Conservation (phyloP, 2,329 filamentous ascomycete genomes). For the Colletotrichum orchidophilum region DNA sequence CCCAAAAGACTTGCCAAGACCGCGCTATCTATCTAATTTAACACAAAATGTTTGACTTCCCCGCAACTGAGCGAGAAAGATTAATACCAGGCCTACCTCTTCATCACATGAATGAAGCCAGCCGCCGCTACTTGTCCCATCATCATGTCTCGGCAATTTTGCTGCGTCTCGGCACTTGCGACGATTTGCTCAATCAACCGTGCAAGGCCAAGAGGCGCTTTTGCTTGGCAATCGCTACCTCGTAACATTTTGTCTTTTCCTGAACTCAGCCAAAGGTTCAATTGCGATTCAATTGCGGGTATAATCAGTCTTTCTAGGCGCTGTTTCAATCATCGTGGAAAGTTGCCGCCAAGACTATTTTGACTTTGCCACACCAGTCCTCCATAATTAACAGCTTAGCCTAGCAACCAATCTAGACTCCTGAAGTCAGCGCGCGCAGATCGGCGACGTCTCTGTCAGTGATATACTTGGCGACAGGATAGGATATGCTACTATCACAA, state of each 20-base stretch:
- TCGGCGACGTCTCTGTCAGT: neutral
- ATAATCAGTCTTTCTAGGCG: neutral
- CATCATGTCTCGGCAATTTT: conserved; percentile 15
- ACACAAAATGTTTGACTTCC: conserved; percentile 16
- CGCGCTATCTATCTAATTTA: conserved; percentile 17
- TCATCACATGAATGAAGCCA: conserved; percentile 11
- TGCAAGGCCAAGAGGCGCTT: neutral
- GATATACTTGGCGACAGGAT: neutral
- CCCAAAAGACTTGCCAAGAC: conserved; percentile 14
- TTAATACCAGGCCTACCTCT: neutral
- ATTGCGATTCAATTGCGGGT: neutral
- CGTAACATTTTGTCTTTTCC: neutral
- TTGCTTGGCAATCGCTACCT: neutral
- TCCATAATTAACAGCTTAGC: neutral
- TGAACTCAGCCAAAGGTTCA: neutral
- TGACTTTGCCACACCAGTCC: neutral
- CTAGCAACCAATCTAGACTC: neutral
- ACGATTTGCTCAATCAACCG: neutral
- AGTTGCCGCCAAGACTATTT: conserved; percentile 19
- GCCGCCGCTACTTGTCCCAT: neutral
- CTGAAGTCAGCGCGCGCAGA: neutral
- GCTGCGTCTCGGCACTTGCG: neutral
- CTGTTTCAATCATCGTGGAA: neutral
- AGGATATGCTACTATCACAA: neutral
- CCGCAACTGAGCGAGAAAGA: conserved; percentile 15